Evolutionary conservation across 345 rosid genomes (phyloP), one percentile per base, ranked within the genome.

Genomic region (Eucalyptus paniculata): DNA sequence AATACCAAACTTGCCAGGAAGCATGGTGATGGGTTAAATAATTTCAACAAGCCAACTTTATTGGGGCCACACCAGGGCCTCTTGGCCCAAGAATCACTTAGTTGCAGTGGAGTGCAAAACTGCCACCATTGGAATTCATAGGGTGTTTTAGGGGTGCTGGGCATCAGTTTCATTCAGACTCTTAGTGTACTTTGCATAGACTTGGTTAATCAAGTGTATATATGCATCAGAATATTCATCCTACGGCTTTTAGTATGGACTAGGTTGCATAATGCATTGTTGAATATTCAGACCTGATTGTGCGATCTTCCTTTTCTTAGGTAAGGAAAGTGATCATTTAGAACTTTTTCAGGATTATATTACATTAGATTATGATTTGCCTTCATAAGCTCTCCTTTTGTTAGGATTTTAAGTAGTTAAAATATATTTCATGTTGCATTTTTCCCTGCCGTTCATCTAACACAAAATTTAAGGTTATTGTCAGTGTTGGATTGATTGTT

Each of bases 401-500:
- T 23, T 40, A 21, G 47, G 24, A 37, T 37, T 88, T 87, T 87
- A 69, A 77, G 88, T 86, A 65, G n/a, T 51, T 90, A 24, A 49
- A 65, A 30, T 85, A 69, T 72, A 40, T 56, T 89, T 91, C n/a
- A 40, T 47, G 87, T 90, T 54, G 89, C 56, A 50, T 88, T 88
- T 87, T 83, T 92, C 90, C 92, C 90, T 91, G 91, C 92, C 90
- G 50, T 82, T 89, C 92, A 89, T 67, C 92, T 90, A 51, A 92
- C 92, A 94, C 91, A 88, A 88, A 86, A 69, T 92, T 91, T 92
- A 92, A 90, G 91, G 93, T 62, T 94, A 91, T 92, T 95, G 90
- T 91, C 97, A 98, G 99, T 95, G 99, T 97, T 53, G 97, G 99
- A 34, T 90, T 97, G 92, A 97, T 98, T 90, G 60, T 98, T 92